These are phyloP conservation scores for Nosema muscidifuracis DNA, from an alignment of 371 early-diverging fungal genomes.

Conservation along the genomic window DNA sequence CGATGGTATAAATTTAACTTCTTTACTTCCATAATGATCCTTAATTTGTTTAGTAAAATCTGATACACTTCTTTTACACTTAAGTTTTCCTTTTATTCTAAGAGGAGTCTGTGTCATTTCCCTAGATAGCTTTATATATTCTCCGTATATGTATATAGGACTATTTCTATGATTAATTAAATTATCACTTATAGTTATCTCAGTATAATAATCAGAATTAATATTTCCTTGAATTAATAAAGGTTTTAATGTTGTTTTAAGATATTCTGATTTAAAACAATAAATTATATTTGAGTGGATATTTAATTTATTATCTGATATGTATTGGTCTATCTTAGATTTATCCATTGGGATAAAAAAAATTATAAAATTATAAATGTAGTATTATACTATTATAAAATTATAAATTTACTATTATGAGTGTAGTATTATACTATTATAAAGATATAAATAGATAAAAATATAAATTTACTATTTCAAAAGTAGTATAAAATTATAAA, in stretches of 20 bases:
- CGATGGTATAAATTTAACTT: constrained; percentile 70
- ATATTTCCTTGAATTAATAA: constrained; percentile 5
- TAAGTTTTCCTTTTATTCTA: constrained; percentile 67
- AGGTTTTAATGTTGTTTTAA: background rate
- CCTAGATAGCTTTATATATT: constrained; percentile 76
- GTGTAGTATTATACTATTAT: no score
- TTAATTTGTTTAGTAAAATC: constrained; percentile 67
- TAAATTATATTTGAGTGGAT: background rate
- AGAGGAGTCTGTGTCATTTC: constrained; percentile 79
- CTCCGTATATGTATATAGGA: constrained; percentile 44
- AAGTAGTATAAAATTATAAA: no score
- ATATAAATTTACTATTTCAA: no score
- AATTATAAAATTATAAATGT: no score
- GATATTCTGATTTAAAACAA: background rate
- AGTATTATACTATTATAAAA: no score
- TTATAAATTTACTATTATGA: no score
- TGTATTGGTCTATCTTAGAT: background rate
- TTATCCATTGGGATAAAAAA: no score
- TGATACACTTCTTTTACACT: constrained; percentile 72
- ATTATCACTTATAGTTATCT: constrained; percentile 4
- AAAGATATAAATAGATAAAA: no score
- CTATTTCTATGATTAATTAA: constrained; percentile 22
- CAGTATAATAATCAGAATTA: background rate
- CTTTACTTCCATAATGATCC: constrained; percentile 61
- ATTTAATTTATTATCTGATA: background rate